These are phyloP conservation scores for Arachis monticola DNA, from an alignment of 331 rosid genomes.

Conservation along the genomic window DNA sequence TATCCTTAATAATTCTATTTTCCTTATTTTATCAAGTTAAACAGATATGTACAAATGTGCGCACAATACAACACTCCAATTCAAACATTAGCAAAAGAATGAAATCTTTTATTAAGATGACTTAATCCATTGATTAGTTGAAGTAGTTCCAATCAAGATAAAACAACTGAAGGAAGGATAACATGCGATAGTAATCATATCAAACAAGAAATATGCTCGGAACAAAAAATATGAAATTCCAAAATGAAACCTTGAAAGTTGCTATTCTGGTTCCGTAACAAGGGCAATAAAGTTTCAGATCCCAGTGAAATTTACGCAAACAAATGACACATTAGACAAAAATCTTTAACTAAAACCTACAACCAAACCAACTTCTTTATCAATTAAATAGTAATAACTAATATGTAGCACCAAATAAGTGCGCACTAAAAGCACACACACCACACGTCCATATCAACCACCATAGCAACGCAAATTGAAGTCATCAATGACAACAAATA, in stretches of 20 bases:
- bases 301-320: conserved; percentile 49
- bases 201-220: background rate
- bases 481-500: conserved; percentile 35
- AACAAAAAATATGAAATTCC: conserved; percentile 9
- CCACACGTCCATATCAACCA: too few species aligned
- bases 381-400: too few species aligned
- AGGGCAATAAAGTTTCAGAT: conserved; percentile 58
- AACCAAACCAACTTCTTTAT: background rate
- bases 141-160: conserved; percentile 1
- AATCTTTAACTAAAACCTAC: conserved; percentile 22
- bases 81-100: background rate
- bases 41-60: background rate
- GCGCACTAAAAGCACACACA: too few species aligned
- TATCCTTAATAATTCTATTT: background rate
- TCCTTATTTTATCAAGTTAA: conserved; percentile 6
- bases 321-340: conserved; percentile 13
- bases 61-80: conserved; percentile 10
- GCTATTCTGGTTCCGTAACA: too few species aligned
- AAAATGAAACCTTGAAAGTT: conserved; percentile 60
- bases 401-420: too few species aligned
- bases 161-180: background rate
- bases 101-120: background rate
- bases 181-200: background rate
- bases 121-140: too few species aligned
- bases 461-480: background rate